These are phyloP conservation scores for Inga oerstediana DNA, from an alignment of 306 rosid species.

Conservation along the genomic window DNA sequence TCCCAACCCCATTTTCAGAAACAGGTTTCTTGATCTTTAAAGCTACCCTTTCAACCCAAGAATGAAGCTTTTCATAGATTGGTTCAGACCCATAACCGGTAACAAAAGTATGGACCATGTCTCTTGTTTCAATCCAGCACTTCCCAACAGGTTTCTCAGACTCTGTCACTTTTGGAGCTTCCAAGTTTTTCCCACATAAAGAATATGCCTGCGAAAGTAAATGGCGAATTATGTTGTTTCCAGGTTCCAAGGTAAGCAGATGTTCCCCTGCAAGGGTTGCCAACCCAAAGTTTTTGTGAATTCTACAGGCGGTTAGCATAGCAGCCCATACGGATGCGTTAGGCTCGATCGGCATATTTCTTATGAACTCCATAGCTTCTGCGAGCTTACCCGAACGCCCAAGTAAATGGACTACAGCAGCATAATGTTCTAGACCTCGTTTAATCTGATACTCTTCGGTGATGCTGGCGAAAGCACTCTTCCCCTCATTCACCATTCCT, in stretches of 20 bases:
- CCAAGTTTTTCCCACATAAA: conserved; percentile 59
- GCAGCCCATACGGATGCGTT: conserved; percentile 71
- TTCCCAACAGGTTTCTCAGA: conserved; percentile 60
- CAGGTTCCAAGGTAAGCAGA: conserved; percentile 70
- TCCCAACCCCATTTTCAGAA: conserved; percentile 49
- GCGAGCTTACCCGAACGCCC: conserved; percentile 86
- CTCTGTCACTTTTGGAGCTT: conserved; percentile 49
- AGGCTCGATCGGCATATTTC: conserved; percentile 76
- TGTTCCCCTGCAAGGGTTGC: conserved; percentile 65
- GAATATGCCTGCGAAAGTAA: conserved; percentile 67
- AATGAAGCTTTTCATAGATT: conserved; percentile 44
- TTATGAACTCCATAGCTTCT: conserved; percentile 72
- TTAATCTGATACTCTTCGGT: conserved; percentile 56
- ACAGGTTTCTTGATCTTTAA: conserved; percentile 49
- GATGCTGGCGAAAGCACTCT: conserved; percentile 60
- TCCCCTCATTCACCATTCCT: conserved; percentile 73
- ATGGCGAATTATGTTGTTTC: conserved; percentile 49
- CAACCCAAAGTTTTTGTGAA: conserved; percentile 63
- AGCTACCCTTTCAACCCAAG: conserved; percentile 59
- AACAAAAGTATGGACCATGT: conserved; percentile 61
- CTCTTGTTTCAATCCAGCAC: conserved; percentile 78
- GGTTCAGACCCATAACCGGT: conserved; percentile 56
- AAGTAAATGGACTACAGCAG: conserved; percentile 71
- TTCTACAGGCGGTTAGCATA: conserved; percentile 76
- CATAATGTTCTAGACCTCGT: conserved; percentile 80